These are phyloP conservation scores for Puccinia brachypodii DNA, from an alignment of 1,284 basidiomycete species.

Conservation along the genomic window DNA sequence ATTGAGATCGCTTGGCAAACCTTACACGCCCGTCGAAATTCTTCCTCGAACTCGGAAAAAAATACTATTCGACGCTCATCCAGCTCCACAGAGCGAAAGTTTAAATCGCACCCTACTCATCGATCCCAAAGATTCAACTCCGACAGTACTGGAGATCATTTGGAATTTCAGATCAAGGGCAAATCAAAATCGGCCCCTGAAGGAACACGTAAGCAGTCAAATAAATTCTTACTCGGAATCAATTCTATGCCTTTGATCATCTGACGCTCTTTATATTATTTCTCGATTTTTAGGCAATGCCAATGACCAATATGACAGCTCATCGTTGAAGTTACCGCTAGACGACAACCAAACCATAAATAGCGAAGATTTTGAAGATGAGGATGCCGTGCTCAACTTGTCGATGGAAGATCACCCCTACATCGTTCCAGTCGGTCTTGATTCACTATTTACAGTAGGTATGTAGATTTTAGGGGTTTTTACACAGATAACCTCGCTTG, in stretches of 20 bases:
- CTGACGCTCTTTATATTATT: background rate
- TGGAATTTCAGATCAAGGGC: constrained; percentile 3
- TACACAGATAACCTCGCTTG: background rate
- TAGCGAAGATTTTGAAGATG: constrained; percentile 16
- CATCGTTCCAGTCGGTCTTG: constrained; percentile 54
- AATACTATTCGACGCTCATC: background rate
- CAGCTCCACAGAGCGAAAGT: background rate
- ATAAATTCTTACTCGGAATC: background rate
- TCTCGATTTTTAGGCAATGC: background rate
- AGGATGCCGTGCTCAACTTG: constrained; percentile 41
- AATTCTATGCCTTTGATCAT: background rate
- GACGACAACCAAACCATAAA: background rate
- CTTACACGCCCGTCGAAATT: background rate
- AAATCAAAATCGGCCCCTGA: constrained; percentile 21
- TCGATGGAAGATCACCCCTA: constrained; percentile 47
- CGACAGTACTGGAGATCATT: background rate
- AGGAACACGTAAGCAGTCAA: background rate
- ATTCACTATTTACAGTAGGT: constrained; percentile 55
- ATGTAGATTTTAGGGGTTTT: constrained; percentile 14
- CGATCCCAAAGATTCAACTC: background rate
- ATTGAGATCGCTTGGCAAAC: constrained; percentile 18
- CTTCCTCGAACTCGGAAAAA: background rate
- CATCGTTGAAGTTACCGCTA: background rate
- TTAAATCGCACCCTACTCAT: background rate
- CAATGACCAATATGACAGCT: background rate